Conservation (phyloP, 2,329 filamentous ascomycete species). For the Curvularia eragrostidis region DNA sequence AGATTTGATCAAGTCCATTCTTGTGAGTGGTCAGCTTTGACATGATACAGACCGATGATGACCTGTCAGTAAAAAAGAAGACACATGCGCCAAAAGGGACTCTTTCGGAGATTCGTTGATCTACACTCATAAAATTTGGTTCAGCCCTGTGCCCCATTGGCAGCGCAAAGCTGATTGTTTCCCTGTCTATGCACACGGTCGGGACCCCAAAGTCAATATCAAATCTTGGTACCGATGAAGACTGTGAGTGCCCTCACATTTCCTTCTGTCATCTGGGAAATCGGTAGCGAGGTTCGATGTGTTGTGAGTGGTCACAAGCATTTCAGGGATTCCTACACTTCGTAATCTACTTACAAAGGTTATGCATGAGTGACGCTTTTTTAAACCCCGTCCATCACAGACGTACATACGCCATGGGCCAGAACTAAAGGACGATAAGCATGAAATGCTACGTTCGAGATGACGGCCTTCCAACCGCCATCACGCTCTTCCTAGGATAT, state of each 20-base stretch:
- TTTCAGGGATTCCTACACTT: background rate
- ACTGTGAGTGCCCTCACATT: background rate
- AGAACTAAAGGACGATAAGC: constrained; percentile 5
- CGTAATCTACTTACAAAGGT: constrained; percentile 3
- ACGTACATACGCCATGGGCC: background rate
- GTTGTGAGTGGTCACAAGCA: constrained; percentile 5
- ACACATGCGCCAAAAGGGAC: background rate
- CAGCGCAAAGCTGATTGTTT: background rate
- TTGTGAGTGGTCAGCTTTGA: background rate
- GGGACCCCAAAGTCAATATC: background rate
- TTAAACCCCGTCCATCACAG: constrained; percentile 5
- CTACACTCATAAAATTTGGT: background rate
- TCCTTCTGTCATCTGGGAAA: constrained; percentile 1
- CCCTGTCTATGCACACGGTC: constrained; percentile 1
- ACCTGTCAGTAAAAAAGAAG: background rate
- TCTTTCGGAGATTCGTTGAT: constrained; percentile 2
- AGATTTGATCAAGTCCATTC: background rate
- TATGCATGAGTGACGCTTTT: constrained; percentile 4
- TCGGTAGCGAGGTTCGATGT: background rate
- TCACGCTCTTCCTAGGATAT: constrained; percentile 23
- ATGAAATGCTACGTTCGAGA: background rate
- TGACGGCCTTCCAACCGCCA: constrained; percentile 5
- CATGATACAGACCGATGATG: constrained; percentile 4
- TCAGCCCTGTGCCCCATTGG: background rate
- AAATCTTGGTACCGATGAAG: background rate